These are phyloP conservation scores for Xylariaceae sp. DNA, from an alignment of 2,329 filamentous ascomycete species.

Conservation along the genomic window DNA sequence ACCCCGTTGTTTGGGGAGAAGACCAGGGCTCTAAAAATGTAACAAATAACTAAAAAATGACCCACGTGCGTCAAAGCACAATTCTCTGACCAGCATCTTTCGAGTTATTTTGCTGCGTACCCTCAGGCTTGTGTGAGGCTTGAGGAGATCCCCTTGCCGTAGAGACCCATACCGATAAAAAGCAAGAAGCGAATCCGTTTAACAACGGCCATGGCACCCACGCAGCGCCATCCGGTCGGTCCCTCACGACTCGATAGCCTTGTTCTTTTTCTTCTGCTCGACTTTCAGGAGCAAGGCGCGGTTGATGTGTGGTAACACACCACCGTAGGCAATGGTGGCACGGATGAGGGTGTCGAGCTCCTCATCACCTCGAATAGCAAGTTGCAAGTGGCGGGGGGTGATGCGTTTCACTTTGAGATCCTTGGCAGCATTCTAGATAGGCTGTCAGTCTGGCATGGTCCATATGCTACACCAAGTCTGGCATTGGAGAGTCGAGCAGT, in stretches of 20 bases:
- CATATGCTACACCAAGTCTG: neutral
- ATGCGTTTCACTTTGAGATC: conserved; percentile 99
- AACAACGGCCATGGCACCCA: no score
- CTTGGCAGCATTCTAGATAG: conserved; percentile 80
- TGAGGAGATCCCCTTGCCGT: conserved; percentile 3
- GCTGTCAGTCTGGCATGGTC: conserved; percentile 14
- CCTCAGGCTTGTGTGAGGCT: conserved; percentile 6
- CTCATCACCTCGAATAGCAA: conserved; percentile 97
- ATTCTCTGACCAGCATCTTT: conserved; percentile 3
- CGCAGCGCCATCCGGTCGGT: no score
- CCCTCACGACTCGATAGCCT: conserved; percentile 41
- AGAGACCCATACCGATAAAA: conserved; percentile 9
- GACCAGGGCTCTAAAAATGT: neutral
- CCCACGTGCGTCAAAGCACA: conserved; percentile 10
- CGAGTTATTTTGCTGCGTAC: neutral
- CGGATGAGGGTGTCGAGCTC: conserved; percentile 96
- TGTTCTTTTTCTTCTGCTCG: conserved; percentile 91
- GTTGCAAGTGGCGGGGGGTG: conserved; percentile 92
- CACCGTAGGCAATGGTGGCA: conserved; percentile 95
- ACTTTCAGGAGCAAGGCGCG: conserved; percentile 92
- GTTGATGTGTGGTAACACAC: conserved; percentile 98
- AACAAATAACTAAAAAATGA: conserved; percentile 9
- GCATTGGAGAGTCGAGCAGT: neutral
- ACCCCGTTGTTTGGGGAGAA: neutral
- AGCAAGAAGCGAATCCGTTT: conserved; percentile 2